Conservation (phyloP, 495 filamentous ascomycete species). For the Annulohypoxylon nitens region DNA sequence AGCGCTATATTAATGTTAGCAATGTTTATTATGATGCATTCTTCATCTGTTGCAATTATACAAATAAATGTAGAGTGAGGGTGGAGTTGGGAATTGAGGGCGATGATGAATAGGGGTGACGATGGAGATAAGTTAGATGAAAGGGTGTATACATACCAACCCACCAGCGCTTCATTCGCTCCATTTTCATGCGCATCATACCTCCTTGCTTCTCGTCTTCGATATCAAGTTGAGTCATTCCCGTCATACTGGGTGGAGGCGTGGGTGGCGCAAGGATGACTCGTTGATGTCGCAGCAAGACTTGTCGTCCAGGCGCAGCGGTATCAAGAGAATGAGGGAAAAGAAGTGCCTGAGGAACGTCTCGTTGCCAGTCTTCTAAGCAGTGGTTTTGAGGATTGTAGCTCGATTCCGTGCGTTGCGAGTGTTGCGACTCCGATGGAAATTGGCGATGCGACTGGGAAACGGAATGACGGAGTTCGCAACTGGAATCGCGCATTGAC, state of each 20-base stretch:
- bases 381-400: background rate
- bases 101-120: background rate
- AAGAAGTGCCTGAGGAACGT: constrained; percentile 30
- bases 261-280: constrained; percentile 21
- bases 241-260: background rate
- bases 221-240: background rate
- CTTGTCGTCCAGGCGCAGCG: constrained; percentile 18
- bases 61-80: background rate
- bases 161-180: constrained; percentile 6
- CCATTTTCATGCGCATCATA: background rate
- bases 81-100: background rate
- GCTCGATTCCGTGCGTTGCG: too few species aligned
- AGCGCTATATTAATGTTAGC: constrained; percentile 17
- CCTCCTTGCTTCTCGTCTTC: background rate
- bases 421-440: background rate
- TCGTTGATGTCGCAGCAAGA: constrained; percentile 33
- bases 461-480: background rate
- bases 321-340: constrained; percentile 30
- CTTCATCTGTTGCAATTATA: background rate
- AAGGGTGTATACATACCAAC: constrained; percentile 9
- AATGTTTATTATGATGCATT: background rate
- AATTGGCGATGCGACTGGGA: background rate
- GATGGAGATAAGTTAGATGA: background rate
- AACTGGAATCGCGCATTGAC: background rate
- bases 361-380: constrained; percentile 14